These are phyloP conservation scores for Obelidium mucronatum DNA, from an alignment of 192 early-diverging fungal species.

Conservation along the genomic window DNA sequence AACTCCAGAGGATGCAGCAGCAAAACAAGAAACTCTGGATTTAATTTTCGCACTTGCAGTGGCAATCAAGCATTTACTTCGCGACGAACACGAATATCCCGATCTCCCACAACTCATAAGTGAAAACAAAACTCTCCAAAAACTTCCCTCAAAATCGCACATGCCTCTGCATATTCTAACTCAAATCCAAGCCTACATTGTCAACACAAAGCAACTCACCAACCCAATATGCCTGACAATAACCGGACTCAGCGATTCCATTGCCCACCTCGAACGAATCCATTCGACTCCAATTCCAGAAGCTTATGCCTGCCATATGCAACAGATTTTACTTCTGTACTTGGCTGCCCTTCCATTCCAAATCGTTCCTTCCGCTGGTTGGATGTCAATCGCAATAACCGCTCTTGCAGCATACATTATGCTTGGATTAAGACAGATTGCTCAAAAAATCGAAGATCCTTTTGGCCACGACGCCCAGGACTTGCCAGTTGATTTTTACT, in stretches of 20 bases:
- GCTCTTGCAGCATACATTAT: slow-evolving; percentile 72
- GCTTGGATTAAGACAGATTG: slow-evolving; percentile 85
- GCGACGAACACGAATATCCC: not conserved
- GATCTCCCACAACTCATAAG: not conserved
- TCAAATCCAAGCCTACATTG: not conserved
- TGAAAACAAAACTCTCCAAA: not conserved
- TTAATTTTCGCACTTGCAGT: too few species aligned
- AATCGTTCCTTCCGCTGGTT: slow-evolving; percentile 57
- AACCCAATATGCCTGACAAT: slow-evolving; percentile 26
- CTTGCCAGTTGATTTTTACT: slow-evolving; percentile 21
- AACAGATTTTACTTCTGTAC: slow-evolving; percentile 78
- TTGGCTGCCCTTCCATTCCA: slow-evolving; percentile 85
- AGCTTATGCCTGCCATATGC: slow-evolving; percentile 86
- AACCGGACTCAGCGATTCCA: slow-evolving; percentile 38
- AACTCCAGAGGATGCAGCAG: too few species aligned
- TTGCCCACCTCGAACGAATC: slow-evolving; percentile 81
- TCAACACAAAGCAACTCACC: not conserved
- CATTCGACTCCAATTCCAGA: slow-evolving; percentile 83
- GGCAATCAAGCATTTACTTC: too few species aligned
- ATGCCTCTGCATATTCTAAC: not conserved
- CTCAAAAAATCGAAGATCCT: slow-evolving; percentile 71
- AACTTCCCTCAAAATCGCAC: not conserved
- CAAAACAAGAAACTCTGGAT: too few species aligned
- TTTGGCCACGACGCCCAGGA: slow-evolving; percentile 26
- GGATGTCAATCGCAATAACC: slow-evolving; percentile 70